Percentiles rank a stretch among this genome's conserved stretches.
Evolutionary conservation across 306 rosid species (phyloP).

Genomic region (Ammopiptanthus mongolicus): DNA sequence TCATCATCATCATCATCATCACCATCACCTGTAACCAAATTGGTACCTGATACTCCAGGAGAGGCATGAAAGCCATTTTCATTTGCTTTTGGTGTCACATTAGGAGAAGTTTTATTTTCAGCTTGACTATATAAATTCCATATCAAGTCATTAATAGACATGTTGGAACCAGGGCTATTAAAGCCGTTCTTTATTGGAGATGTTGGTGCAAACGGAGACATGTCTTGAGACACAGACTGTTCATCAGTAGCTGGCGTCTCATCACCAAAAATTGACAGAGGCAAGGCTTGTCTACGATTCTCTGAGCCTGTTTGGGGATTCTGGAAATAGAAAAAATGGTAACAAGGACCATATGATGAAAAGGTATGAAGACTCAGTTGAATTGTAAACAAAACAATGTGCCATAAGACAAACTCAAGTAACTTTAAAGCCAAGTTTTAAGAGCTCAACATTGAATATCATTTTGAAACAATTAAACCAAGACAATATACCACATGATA

Average conservation of each 20-base stretch:
- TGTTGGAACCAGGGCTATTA: conserved; percentile 37
- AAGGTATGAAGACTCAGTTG: conserved; percentile 8
- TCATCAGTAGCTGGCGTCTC: conserved; percentile 44
- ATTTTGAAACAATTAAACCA: background rate
- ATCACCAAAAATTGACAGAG: conserved; percentile 76
- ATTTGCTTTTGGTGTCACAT: conserved; percentile 36
- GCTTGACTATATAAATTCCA: conserved; percentile 78
- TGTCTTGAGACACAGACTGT: conserved; percentile 37
- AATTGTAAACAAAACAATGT: conserved; percentile 12
- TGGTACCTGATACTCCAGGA: conserved; percentile 32
- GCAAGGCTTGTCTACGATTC: conserved; percentile 59
- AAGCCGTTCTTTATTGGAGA: conserved; percentile 26
- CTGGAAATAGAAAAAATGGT: conserved; percentile 41
- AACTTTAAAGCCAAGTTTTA: background rate
- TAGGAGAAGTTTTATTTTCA: conserved; percentile 41
- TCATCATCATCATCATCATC: conserved; percentile 63
- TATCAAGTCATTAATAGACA: conserved; percentile 68
- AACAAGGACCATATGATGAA: conserved; percentile 5
- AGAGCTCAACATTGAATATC: conserved; percentile 19
- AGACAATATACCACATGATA: conserved; percentile 7
- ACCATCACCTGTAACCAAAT: conserved; percentile 32
- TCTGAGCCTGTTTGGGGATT: conserved; percentile 28
- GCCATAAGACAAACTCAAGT: background rate
- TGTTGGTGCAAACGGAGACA: conserved; percentile 30
- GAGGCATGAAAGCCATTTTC: conserved; percentile 30